phyloP scores from a whole-genome alignment of 1,139 yeast species.

The Geotrichum histeridarum region DNA sequence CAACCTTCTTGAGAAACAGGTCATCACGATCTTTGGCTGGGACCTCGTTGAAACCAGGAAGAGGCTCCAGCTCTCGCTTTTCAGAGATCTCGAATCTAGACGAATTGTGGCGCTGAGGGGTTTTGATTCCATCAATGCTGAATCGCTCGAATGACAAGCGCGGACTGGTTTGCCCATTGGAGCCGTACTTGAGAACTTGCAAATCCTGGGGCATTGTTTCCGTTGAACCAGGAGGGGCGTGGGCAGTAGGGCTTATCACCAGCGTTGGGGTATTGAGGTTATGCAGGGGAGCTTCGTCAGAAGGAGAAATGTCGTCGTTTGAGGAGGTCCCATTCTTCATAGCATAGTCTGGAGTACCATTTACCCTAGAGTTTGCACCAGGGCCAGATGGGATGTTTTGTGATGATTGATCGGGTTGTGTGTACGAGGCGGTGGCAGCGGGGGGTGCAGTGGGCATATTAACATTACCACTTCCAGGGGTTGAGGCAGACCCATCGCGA shows the following conservation, averaged over 20 bases:
- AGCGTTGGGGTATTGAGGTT: conserved; percentile 14
- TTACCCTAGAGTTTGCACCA: too few relatives aligned
- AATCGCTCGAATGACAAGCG: conserved; percentile 36
- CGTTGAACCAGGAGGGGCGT: conserved; percentile 37
- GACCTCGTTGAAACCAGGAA: conserved; percentile 88
- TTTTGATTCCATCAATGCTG: conserved; percentile 54
- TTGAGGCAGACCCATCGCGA: conserved; percentile 6
- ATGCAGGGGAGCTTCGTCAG: not conserved
- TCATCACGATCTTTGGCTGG: conserved; percentile 79
- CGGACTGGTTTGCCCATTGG: conserved; percentile 20
- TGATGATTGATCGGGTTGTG: not conserved
- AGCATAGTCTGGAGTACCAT: not conserved
- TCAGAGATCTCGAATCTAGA: conserved; percentile 79
- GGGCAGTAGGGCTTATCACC: conserved; percentile 22
- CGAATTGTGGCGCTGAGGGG: conserved; percentile 94
- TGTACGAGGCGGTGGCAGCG: not conserved
- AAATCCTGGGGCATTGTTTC: conserved; percentile 40
- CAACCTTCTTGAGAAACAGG: conserved; percentile 79
- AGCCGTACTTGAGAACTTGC: conserved; percentile 27
- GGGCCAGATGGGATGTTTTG: not conserved
- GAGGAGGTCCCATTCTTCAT: not conserved
- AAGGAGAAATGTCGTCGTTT: not conserved
- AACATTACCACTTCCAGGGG: not conserved
- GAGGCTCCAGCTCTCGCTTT: conserved; percentile 68
- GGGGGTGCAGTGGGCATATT: not conserved